Conservation (phyloP, 176 grass and related monocot genomes). For the Carex scoparia region DNA sequence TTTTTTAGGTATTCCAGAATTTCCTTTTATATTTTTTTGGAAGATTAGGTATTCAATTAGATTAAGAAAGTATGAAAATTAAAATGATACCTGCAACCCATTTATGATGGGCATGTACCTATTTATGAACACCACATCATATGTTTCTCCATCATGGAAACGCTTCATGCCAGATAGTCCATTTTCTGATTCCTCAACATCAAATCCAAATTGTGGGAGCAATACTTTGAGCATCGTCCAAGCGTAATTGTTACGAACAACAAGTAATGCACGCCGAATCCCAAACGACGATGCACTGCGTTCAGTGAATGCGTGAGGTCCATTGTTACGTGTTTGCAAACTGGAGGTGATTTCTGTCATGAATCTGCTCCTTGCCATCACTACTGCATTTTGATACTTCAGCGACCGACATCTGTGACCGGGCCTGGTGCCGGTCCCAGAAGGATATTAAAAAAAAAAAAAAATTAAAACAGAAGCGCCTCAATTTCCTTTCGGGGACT, state of each 20-base stretch:
- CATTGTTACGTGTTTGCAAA: not conserved
- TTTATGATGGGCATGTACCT: not conserved
- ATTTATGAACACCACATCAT: not conserved
- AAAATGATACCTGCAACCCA: not conserved
- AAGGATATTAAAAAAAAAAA: no score
- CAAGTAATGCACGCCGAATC: not conserved
- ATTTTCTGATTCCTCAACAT: not conserved
- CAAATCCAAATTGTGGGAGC: not conserved
- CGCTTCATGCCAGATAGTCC: not conserved
- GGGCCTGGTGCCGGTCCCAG: no score
- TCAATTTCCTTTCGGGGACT: no score
- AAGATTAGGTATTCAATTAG: not conserved
- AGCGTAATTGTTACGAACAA: not conserved
- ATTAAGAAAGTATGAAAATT: not conserved
- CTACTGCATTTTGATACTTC: no score
- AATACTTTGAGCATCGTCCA: not conserved
- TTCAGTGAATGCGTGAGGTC: not conserved
- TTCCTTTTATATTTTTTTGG: not conserved
- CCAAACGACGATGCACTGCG: not conserved
- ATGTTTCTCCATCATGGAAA: not conserved
- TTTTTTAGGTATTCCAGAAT: not conserved
- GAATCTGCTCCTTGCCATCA: not conserved
- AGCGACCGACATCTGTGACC: no score
- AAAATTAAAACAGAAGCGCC: no score
- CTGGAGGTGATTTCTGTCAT: not conserved